Evolutionary conservation across 768 basidiomycete genomes (phyloP).

Genomic region (Rhodotorula taiwanensis): DNA sequence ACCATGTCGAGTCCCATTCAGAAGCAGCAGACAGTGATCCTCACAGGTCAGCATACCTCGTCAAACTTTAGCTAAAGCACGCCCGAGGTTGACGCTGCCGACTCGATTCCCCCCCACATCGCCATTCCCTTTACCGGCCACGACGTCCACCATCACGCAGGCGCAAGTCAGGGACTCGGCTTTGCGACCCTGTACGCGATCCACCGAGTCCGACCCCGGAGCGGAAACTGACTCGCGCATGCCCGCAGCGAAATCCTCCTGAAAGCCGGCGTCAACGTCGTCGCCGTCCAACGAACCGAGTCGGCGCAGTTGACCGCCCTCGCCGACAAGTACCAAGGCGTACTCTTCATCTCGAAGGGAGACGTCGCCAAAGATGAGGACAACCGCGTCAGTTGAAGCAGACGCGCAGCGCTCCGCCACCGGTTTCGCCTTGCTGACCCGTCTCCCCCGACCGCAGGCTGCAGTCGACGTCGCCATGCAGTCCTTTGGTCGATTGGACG

Average conservation of each 20-base stretch:
- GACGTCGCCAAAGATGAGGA: constrained; percentile 53
- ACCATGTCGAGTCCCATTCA: not conserved
- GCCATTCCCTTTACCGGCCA: not conserved
- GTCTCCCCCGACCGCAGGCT: not conserved
- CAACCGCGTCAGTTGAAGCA: constrained; percentile 35
- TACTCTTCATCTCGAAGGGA: constrained; percentile 58
- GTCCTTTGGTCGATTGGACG: constrained; percentile 63
- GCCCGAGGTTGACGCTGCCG: not conserved
- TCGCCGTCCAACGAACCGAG: constrained; percentile 65
- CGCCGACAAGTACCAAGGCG: constrained; percentile 44
- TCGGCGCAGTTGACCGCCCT: constrained; percentile 61
- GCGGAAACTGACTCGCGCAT: too few species aligned
- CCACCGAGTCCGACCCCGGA: constrained; percentile 49
- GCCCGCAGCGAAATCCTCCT: constrained; percentile 35
- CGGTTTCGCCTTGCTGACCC: constrained; percentile 46
- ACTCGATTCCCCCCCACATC: not conserved
- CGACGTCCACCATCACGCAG: constrained; percentile 41
- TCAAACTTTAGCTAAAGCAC: too few species aligned
- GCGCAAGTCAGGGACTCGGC: constrained; percentile 76
- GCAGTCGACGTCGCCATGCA: constrained; percentile 55
- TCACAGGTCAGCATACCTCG: constrained; percentile 23
- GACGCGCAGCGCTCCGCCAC: constrained; percentile 50
- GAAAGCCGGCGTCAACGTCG: constrained; percentile 57
- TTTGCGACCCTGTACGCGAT: constrained; percentile 61
- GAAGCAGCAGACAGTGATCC: constrained; percentile 10